These are phyloP conservation scores for Cytospora piceae DNA, from an alignment of 2,329 filamentous ascomycete genomes.

Conservation along the genomic window DNA sequence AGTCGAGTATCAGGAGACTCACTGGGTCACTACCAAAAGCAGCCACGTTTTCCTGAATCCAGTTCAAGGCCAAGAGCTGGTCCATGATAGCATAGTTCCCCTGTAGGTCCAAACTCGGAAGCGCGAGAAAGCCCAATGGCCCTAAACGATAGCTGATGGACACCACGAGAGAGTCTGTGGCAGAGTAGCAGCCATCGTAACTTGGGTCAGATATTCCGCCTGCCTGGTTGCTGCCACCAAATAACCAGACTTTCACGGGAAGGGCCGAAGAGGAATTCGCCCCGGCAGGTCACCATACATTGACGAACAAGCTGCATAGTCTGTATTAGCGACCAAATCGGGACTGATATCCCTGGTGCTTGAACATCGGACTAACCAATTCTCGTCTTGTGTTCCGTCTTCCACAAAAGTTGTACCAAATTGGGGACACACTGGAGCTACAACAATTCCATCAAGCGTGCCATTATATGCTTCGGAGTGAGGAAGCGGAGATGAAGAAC, in stretches of 20 bases:
- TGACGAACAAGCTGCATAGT: constrained; percentile 3
- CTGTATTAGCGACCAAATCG: not conserved
- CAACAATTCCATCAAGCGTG: not conserved
- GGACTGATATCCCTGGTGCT: not conserved
- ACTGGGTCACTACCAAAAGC: not conserved
- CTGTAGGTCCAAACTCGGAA: not conserved
- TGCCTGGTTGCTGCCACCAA: constrained; percentile 2
- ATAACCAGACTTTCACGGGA: constrained; percentile 13
- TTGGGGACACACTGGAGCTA: not conserved
- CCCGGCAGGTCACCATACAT: constrained; percentile 7
- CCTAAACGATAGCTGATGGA: constrained; percentile 14
- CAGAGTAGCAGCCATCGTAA: constrained; percentile 15
- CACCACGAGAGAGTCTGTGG: constrained; percentile 10
- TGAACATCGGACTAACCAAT: constrained; percentile 1
- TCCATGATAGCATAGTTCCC: constrained; percentile 2
- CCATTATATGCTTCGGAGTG: constrained; percentile 3
- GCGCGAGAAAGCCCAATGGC: constrained; percentile 9
- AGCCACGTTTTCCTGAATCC: constrained; percentile 8
- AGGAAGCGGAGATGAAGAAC: not conserved
- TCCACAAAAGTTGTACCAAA: constrained; percentile 4
- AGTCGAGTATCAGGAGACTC: not conserved
- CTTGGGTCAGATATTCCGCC: constrained; percentile 3
- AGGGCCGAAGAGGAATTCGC: not conserved
- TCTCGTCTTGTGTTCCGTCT: not conserved
- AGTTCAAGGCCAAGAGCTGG: constrained; percentile 3